phyloP scores from a whole-genome alignment of 2,329 filamentous ascomycete genomes.

The Beauveria scarabaeidicola region DNA sequence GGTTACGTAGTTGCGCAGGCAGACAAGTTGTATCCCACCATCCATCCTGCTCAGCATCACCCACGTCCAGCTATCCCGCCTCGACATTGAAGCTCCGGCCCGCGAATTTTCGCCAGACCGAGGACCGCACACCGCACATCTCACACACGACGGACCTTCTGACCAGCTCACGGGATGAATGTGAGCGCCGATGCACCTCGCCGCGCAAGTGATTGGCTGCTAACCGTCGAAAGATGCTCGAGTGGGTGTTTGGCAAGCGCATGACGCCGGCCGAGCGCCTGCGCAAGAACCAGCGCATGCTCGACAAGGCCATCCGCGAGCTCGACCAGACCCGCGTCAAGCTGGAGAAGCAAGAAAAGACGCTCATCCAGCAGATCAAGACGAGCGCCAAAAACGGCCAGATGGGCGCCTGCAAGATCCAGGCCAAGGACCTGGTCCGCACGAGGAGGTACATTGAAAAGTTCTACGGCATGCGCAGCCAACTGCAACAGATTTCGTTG shows the following conservation, averaged over 20 bases:
- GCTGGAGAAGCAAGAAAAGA: constrained; percentile 98
- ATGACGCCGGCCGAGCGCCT: constrained; percentile 92
- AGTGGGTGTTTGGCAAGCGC: constrained; percentile 99
- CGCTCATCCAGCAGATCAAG: constrained; percentile 90
- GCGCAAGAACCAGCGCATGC: constrained; percentile 88
- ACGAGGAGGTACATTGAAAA: constrained; percentile 94
- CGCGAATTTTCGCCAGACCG: not conserved
- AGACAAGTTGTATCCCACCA: constrained; percentile 1
- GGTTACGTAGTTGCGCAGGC: constrained; percentile 8
- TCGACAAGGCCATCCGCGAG: constrained; percentile 96
- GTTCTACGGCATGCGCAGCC: constrained; percentile 96
- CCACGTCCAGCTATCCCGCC: not conserved
- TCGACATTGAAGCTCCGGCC: not conserved
- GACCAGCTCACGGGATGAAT: constrained; percentile 41
- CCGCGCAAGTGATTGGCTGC: constrained; percentile 4
- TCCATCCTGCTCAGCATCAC: not conserved
- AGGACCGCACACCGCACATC: not conserved
- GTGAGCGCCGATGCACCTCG: constrained; percentile 29
- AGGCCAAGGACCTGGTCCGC: constrained; percentile 91
- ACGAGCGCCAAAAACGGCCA: constrained; percentile 97
- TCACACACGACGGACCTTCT: not conserved
- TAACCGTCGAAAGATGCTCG: constrained; percentile 62
- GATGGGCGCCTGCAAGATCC: constrained; percentile 97
- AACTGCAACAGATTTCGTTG: constrained; percentile 90
- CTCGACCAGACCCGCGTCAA: constrained; percentile 92